Base-by-base conservation (phyloP, 805 yeast species). In the Ogataea kodamae region DNA sequence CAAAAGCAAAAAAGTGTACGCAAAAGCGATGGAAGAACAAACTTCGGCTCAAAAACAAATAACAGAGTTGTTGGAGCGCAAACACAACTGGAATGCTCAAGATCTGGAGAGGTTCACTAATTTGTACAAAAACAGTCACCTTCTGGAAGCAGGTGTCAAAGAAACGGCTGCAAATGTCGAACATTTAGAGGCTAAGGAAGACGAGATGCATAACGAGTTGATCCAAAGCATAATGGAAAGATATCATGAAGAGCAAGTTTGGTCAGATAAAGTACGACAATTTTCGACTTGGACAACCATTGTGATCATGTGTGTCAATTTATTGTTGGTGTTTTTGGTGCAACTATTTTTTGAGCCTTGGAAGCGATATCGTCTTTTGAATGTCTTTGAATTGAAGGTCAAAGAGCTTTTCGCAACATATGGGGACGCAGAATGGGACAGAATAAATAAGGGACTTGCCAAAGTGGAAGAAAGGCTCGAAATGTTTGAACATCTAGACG, bases 281-380 rank as follows among this genome's bases (percentile, higher is more conserved):
- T 87, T 95, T 5, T 85, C 96, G 5, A 89, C 97, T 0, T 92
- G 96, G 95, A 98, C 97, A 3, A 92, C 99, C 0, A 78, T 92
- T 70, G 64, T 80, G 4, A 67, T 92, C 25, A 87, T 89, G 95
- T 92, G 87, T 1, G 72, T 87, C 43, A 92, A 92, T 62, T 70
- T 90, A 16, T 32, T 83, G 6, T 58, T 94, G 17, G 88, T 92
- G 45, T 52, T 88, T 3, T 65, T 84, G 5, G 92, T 94, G 11
- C 96, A 95, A 45, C 65, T 92, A 47, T 68, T 88, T 1, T 75
- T 92, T 30, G 99, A 92, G 62, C 98, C 99, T 0, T 87, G 96
- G 90, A 92, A 88, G 53, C 67, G 98, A 44, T 67, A 76, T 38
- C 67, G 89, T 37, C 63, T 92, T 40, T 94, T 90, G 13, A 76